Evolutionary conservation across 179 eudicot species (phyloP).

Genomic region (Silene coronaria): DNA sequence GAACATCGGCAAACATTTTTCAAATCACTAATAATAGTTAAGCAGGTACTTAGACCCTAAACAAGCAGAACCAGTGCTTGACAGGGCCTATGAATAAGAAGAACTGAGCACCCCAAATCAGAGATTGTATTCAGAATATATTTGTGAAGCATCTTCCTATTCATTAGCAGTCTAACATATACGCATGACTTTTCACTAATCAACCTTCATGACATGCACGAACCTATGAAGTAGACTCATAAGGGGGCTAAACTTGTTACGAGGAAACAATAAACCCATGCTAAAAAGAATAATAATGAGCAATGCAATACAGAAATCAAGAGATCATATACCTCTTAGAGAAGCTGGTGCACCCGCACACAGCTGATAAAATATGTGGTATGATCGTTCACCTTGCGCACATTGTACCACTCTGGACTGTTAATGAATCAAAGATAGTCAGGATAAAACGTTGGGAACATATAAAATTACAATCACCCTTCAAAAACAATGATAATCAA

Average conservation of each 20-base stretch:
- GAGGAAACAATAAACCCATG: background rate
- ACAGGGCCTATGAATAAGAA: background rate
- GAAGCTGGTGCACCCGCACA: constrained; percentile 89
- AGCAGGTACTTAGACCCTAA: background rate
- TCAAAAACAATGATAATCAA: constrained; percentile 8
- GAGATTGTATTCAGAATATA: background rate
- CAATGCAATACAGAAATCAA: background rate
- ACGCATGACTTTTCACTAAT: constrained; percentile 1
- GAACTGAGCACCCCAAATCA: background rate
- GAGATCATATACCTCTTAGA: constrained; percentile 54
- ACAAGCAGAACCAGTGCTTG: background rate
- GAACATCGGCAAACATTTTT: background rate
- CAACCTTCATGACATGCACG: constrained; percentile 9
- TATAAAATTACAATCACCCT: constrained; percentile 1
- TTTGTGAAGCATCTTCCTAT: constrained; percentile 1
- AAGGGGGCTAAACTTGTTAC: background rate
- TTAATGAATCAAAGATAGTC: constrained; percentile 28
- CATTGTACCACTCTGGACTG: constrained; percentile 99
- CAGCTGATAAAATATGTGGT: constrained; percentile 97
- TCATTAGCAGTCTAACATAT: background rate
- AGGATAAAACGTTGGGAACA: constrained; percentile 12
- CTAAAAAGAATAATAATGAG: background rate
- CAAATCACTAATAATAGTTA: background rate
- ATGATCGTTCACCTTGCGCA: constrained; percentile 95
- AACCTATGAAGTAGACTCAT: background rate